These are phyloP conservation scores for Penicillium verhagenii DNA, from an alignment of 495 filamentous ascomycete genomes.

Conservation along the genomic window DNA sequence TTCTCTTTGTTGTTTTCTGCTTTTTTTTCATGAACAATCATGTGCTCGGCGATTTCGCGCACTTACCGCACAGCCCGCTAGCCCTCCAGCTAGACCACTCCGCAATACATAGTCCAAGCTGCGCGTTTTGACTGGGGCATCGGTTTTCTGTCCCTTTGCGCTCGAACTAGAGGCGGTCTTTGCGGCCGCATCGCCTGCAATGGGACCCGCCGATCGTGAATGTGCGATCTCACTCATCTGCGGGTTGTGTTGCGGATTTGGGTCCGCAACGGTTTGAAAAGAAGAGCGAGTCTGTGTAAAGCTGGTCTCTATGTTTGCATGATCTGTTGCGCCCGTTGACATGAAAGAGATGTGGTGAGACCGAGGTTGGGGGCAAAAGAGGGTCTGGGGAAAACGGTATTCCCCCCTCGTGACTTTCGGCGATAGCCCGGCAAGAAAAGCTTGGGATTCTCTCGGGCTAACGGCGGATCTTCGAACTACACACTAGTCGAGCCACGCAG, in stretches of 20 bases:
- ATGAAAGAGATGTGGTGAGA: constrained; percentile 18
- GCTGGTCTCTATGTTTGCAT: constrained; percentile 25
- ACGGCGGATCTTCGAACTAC: constrained; percentile 28
- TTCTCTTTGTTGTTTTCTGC: neutral
- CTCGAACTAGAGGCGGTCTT: constrained; percentile 4
- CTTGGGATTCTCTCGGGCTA: constrained; percentile 30
- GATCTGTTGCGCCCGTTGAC: constrained; percentile 29
- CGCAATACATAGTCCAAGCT: constrained; percentile 79
- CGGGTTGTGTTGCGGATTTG: constrained; percentile 17
- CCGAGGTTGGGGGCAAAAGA: constrained; percentile 19
- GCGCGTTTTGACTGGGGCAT: constrained; percentile 55
- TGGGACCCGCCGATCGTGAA: constrained; percentile 24
- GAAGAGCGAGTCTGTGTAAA: neutral
- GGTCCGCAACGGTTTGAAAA: constrained; percentile 13
- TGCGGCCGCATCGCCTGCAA: constrained; percentile 20
- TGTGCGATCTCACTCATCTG: constrained; percentile 40
- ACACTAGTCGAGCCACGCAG: constrained; percentile 4
- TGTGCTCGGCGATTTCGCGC: neutral
- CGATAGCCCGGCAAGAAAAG: constrained; percentile 25
- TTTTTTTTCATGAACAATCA: neutral
- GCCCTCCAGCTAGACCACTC: constrained; percentile 79
- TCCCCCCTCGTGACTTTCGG: constrained; percentile 32
- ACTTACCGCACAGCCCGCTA: constrained; percentile 84
- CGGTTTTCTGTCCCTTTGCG: constrained; percentile 16
- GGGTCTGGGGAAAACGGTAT: constrained; percentile 23